Evolutionary conservation across 352 stramenopile genomes (phyloP).

Genomic region (Phytophthora sansomeana): DNA sequence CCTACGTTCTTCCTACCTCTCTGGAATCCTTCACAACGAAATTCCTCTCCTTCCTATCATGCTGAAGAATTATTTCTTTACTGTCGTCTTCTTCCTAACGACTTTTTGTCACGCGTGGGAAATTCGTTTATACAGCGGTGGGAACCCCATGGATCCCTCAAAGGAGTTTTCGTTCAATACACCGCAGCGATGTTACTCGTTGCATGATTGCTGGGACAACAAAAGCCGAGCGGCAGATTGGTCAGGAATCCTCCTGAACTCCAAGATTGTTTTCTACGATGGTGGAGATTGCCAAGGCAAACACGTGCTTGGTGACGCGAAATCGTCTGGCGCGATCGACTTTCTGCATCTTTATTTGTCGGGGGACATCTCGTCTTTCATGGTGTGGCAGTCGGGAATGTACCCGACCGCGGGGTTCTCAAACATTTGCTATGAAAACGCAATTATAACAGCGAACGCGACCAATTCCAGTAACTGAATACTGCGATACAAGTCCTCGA

Average conservation of each 20-base stretch:
- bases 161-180: conserved; percentile 23
- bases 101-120: conserved; percentile 16
- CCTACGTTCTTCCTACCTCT: not conserved
- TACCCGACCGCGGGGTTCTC: conserved; percentile 22
- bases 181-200: conserved; percentile 17
- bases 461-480: conserved; percentile 19
- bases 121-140: conserved; percentile 16
- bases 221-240: conserved; percentile 19
- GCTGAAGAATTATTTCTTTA: not conserved
- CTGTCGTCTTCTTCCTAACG: not conserved
- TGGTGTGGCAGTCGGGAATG: conserved; percentile 31
- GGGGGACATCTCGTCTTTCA: conserved; percentile 24
- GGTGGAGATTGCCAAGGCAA: conserved; percentile 12
- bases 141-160: conserved; percentile 15
- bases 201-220: conserved; percentile 18
- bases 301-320: conserved; percentile 1
- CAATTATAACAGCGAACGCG: conserved; percentile 1
- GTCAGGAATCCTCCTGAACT: conserved; percentile 15
- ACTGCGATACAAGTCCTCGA: too few species aligned
- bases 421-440: conserved; percentile 13
- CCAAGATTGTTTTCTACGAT: conserved; percentile 25
- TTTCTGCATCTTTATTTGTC: conserved; percentile 17
- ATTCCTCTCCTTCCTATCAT: conserved; percentile 1
- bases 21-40: conserved; percentile 1
- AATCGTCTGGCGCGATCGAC: conserved; percentile 16